Percentiles rank a stretch among this genome's conserved stretches.
These are phyloP conservation scores for Mikania micrantha DNA, from an alignment of 129 eudicot genomes.

Conservation along the genomic window DNA sequence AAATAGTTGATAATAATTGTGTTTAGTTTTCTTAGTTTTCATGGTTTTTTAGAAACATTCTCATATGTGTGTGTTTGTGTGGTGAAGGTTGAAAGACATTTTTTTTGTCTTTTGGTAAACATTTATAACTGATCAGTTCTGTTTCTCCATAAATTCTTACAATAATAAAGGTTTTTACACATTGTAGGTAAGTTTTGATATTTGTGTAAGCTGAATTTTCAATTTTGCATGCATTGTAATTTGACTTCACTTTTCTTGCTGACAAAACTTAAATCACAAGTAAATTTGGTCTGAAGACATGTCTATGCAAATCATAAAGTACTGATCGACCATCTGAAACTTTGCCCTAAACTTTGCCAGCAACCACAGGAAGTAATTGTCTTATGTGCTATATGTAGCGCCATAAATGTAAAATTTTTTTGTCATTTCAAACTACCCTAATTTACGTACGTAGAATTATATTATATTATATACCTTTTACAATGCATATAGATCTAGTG, in stretches of 20 bases:
- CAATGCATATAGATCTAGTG: too few relatives aligned
- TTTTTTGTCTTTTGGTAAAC: too few relatives aligned
- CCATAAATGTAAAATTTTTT: too few relatives aligned
- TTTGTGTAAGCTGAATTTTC: conserved; percentile 25
- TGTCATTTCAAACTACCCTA: too few relatives aligned
- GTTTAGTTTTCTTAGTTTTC: too few relatives aligned
- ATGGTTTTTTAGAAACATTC: too few relatives aligned
- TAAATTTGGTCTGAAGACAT: conserved; percentile 34
- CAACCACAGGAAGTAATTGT: conserved; percentile 33
- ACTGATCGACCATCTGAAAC: conserved; percentile 24
- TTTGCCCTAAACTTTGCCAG: conserved; percentile 29
- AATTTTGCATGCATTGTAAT: conserved; percentile 33
- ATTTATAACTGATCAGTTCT: too few relatives aligned
- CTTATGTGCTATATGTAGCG: conserved; percentile 20
- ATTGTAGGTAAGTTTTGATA: conserved; percentile 15
- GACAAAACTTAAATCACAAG: conserved; percentile 39
- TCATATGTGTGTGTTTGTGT: too few relatives aligned
- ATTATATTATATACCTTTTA: too few relatives aligned
- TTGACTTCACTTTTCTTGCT: conserved; percentile 32
- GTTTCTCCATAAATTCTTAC: not conserved
- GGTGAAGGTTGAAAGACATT: too few relatives aligned
- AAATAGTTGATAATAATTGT: too few relatives aligned
- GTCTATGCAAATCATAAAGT: conserved; percentile 37
- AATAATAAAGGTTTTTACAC: conserved; percentile 10
- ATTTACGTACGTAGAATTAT: too few relatives aligned